Percentiles rank a stretch among this genome's conserved stretches.
These are phyloP conservation scores for Drechslerella dactyloides DNA, from an alignment of 2,329 filamentous ascomycete species.

Conservation along the genomic window DNA sequence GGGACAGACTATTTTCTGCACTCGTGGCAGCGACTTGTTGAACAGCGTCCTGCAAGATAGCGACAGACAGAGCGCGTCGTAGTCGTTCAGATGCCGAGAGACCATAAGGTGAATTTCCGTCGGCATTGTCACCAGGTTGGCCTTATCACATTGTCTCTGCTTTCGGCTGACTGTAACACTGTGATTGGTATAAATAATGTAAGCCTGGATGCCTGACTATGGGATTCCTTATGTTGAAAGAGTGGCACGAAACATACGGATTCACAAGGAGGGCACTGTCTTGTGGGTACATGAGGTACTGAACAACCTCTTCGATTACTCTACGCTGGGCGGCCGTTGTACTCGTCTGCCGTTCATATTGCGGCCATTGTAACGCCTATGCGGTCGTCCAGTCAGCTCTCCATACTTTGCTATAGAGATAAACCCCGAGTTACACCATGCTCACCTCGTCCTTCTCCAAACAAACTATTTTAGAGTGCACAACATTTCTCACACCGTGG, in stretches of 20 bases:
- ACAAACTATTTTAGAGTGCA: conserved; percentile 43
- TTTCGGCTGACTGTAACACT: conserved; percentile 20
- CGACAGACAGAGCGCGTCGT: conserved; percentile 29
- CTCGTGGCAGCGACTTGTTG: conserved; percentile 32
- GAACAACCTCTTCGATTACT: conserved; percentile 43
- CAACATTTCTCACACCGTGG: conserved; percentile 15
- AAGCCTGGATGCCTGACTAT: background rate
- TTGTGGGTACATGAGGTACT: conserved; percentile 32
- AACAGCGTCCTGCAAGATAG: conserved; percentile 30
- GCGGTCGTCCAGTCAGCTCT: background rate
- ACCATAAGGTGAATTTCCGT: conserved; percentile 34
- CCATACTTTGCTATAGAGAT: background rate
- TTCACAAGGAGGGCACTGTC: conserved; percentile 37
- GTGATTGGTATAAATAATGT: background rate
- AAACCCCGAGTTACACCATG: background rate
- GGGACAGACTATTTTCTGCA: conserved; percentile 37
- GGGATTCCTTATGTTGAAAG: background rate
- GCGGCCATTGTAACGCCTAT: conserved; percentile 44
- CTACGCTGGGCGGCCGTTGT: conserved; percentile 34
- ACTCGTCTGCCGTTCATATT: conserved; percentile 25
- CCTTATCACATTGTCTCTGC: conserved; percentile 5
- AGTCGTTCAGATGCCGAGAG: conserved; percentile 35
- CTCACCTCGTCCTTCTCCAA: conserved; percentile 41
- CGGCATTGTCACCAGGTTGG: conserved; percentile 23
- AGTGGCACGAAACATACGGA: background rate